Evolutionary conservation across 257 asterid species (phyloP).

Genomic region (Solanum phureja): DNA sequence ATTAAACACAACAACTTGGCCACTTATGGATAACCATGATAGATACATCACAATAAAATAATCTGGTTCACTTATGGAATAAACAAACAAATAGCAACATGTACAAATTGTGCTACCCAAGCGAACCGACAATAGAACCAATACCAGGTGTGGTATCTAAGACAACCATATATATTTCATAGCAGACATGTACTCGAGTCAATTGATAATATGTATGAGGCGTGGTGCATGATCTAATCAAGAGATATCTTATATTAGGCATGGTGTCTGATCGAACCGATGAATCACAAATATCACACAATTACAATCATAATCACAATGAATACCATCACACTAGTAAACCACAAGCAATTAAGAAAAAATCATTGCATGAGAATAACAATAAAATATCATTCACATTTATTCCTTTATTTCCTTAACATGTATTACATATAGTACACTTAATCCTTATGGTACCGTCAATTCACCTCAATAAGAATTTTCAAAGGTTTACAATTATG

Average conservation of each 20-base stretch:
- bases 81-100: no score
- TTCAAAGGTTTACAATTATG: not conserved
- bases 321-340: not conserved
- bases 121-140: no score
- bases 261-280: not conserved
- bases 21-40: no score
- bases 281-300: not conserved
- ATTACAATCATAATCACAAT: no score
- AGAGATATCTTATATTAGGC: not conserved
- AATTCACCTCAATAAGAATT: not conserved
- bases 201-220: not conserved
- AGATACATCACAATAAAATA: no score
- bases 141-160: not conserved
- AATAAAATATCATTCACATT: not conserved
- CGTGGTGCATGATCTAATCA: not conserved
- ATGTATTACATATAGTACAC: not conserved
- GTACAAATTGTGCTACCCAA: no score
- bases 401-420: not conserved
- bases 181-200: not conserved
- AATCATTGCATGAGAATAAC: not conserved
- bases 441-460: not conserved
- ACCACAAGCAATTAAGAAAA: not conserved
- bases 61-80: no score
- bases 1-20: no score
- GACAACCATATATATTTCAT: not conserved